A percentile compares a stretch with the other conserved stretches of the same genome.
Evolutionary conservation across 179 eudicot genomes (phyloP).

Genomic region (Sideroxylon spinosum): DNA sequence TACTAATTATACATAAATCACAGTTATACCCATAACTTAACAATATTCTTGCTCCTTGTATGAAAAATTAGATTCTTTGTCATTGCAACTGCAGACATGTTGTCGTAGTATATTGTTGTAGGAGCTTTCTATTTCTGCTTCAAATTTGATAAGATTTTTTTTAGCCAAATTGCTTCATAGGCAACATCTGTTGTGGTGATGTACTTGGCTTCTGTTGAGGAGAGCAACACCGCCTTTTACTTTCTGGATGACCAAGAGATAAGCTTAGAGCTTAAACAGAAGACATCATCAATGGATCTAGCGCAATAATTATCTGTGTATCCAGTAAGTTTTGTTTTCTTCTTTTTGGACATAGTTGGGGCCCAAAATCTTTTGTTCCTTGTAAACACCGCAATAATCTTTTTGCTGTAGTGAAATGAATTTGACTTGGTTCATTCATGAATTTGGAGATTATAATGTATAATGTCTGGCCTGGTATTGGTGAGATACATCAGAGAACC

Average conservation of each 20-base stretch:
- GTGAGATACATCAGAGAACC: slow-evolving; percentile 14
- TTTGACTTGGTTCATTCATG: too few relatives aligned
- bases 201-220: slow-evolving; percentile 7
- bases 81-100: too few relatives aligned
- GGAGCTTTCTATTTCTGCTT: too few relatives aligned
- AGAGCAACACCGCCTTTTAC: slow-evolving; percentile 4
- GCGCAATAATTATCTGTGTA: slow-evolving; percentile 8
- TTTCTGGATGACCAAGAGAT: slow-evolving; percentile 7
- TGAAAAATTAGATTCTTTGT: too few relatives aligned
- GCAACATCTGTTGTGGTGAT: too few relatives aligned
- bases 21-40: too few relatives aligned
- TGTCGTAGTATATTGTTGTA: too few relatives aligned
- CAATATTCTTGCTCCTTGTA: too few relatives aligned
- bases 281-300: not conserved
- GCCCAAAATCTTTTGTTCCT: not conserved
- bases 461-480: slow-evolving; percentile 6
- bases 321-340: not conserved
- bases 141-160: too few relatives aligned
- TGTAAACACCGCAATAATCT: too few relatives aligned
- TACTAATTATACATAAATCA: too few relatives aligned
- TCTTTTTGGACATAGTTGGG: not conserved
- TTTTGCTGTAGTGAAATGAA: not conserved
- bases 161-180: too few relatives aligned
- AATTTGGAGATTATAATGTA: not conserved
- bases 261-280: not conserved